These are phyloP conservation scores for Gnomoniopsis sp. DNA, from an alignment of 2,329 filamentous ascomycete species.

Conservation along the genomic window DNA sequence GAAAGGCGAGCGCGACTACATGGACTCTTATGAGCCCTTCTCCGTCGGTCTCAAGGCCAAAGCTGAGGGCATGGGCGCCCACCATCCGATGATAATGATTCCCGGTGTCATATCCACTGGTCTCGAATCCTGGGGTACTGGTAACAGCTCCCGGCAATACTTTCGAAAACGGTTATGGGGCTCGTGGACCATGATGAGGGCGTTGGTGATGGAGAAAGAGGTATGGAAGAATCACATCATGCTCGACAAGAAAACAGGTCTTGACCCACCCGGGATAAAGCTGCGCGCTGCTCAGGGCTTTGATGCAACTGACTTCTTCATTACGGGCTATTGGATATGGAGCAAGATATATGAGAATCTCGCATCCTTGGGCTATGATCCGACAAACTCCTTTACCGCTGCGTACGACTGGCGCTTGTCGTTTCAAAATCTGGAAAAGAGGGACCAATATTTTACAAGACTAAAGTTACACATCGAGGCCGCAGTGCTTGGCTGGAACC, in stretches of 20 bases:
- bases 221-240: constrained; percentile 96
- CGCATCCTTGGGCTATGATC: constrained; percentile 93
- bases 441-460: constrained; percentile 91
- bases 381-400: constrained; percentile 67
- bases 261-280: constrained; percentile 89
- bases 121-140: constrained; percentile 93
- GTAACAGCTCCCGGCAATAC: constrained; percentile 79
- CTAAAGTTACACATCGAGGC: constrained; percentile 89
- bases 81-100: constrained; percentile 93
- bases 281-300: constrained; percentile 92
- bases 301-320: constrained; percentile 95
- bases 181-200: constrained; percentile 98
- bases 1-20: constrained; percentile 78
- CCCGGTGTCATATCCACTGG: constrained; percentile 97
- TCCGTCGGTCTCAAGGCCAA: constrained; percentile 81
- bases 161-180: constrained; percentile 96
- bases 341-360: constrained; percentile 98
- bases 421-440: constrained; percentile 81
- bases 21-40: constrained; percentile 91
- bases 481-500: constrained; percentile 66
- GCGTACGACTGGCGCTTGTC: constrained; percentile 90
- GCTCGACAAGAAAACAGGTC: constrained; percentile 85
- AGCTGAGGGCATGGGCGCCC: constrained; percentile 73
- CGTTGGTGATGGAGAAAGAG: constrained; percentile 88
- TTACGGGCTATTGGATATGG: constrained; percentile 95